phyloP scores from a whole-genome alignment of 169 alveolate species.

The Babesia ovata region DNA sequence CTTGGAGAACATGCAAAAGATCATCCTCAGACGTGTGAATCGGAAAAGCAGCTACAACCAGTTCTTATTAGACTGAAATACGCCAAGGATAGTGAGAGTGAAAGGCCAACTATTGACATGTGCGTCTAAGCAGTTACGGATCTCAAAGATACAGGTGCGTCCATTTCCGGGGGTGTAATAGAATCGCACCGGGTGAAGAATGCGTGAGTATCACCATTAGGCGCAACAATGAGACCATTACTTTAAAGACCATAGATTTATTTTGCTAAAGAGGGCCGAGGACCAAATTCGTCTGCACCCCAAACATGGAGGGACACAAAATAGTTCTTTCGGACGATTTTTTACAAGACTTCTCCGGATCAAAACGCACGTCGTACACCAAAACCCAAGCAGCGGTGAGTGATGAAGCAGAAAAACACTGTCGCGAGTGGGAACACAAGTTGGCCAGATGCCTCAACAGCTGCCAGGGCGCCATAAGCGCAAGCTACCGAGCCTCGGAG shows the following conservation, averaged over 20 bases:
- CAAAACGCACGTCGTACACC: conserved; percentile 21
- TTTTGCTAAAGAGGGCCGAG: no score
- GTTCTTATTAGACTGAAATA: conserved; percentile 8
- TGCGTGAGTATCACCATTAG: no score
- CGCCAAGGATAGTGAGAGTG: no score
- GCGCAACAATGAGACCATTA: no score
- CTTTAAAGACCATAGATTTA: no score
- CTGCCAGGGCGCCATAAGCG: conserved; percentile 17
- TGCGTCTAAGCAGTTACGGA: no score
- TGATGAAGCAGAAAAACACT: conserved; percentile 6
- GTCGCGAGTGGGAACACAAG: conserved; percentile 27
- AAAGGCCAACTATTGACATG: no score
- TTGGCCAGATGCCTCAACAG: conserved; percentile 43
- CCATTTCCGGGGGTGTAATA: no score
- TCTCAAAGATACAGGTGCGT: no score
- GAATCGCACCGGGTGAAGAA: no score
- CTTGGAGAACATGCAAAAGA: conserved; percentile 13
- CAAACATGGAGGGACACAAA: conserved; percentile 30
- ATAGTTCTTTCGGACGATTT: conserved; percentile 55
- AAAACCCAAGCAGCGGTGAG: not conserved
- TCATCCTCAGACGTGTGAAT: not conserved
- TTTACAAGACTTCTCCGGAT: conserved; percentile 42
- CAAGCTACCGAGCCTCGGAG: not conserved
- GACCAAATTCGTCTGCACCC: no score
- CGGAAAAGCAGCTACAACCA: conserved; percentile 12